phyloP scores from a whole-genome alignment of 2,329 filamentous ascomycete species.

The Neurospora sp. region DNA sequence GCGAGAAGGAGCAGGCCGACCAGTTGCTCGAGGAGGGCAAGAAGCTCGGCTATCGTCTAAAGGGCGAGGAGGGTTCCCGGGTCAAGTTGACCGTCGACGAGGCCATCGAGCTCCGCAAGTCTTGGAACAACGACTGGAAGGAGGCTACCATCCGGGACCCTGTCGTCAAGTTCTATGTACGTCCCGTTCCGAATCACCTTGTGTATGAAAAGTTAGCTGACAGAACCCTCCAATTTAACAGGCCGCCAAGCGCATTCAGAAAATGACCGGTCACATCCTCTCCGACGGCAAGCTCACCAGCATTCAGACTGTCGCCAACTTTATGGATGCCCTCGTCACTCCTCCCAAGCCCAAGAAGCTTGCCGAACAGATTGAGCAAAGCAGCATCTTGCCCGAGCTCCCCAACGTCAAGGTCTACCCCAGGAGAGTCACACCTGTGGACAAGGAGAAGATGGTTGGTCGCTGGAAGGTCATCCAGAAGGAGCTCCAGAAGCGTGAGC shows the following conservation, averaged over 20 bases:
- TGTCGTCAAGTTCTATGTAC: slow-evolving; percentile 64
- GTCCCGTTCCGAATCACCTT: neutral
- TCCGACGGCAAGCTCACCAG: slow-evolving; percentile 57
- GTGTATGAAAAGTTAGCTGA: slow-evolving; percentile 7
- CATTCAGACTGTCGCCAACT: slow-evolving; percentile 40
- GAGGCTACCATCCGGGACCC: slow-evolving; percentile 44
- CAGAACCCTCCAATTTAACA: slow-evolving; percentile 26
- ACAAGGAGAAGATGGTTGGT: slow-evolving; percentile 25
- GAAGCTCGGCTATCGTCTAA: slow-evolving; percentile 6
- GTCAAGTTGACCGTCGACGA: slow-evolving; percentile 24
- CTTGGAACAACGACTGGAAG: slow-evolving; percentile 49
- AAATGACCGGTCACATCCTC: slow-evolving; percentile 69
- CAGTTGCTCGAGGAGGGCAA: slow-evolving; percentile 9
- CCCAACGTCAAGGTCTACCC: slow-evolving; percentile 62
- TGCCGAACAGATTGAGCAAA: slow-evolving; percentile 43
- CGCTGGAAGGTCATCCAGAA: slow-evolving; percentile 28
- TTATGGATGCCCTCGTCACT: slow-evolving; percentile 44
- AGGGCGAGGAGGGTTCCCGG: neutral
- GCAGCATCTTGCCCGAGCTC: slow-evolving; percentile 37
- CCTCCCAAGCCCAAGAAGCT: slow-evolving; percentile 52
- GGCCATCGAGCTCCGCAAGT: slow-evolving; percentile 31
- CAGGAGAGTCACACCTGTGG: slow-evolving; percentile 55
- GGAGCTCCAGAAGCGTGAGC: slow-evolving; percentile 23
- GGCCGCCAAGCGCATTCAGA: slow-evolving; percentile 71
- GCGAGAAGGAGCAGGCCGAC: slow-evolving; percentile 9